These are phyloP conservation scores for Lentinula edodes DNA, from an alignment of 768 basidiomycete genomes.

Conservation along the genomic window DNA sequence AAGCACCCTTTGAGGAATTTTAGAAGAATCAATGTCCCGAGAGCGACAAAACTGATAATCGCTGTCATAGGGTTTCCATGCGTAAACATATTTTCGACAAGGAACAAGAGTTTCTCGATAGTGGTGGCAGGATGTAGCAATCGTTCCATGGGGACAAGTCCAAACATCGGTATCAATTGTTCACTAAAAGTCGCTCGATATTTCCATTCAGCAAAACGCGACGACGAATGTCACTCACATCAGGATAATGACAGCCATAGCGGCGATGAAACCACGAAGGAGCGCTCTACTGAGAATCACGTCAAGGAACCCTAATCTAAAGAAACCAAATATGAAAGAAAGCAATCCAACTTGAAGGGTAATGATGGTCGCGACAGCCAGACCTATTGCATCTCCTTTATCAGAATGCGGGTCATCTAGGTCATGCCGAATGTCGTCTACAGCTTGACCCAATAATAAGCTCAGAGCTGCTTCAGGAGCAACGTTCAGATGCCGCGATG, in stretches of 20 bases:
- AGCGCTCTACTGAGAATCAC: constrained; percentile 88
- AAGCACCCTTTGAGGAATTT: constrained; percentile 54
- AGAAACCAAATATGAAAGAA: constrained; percentile 79
- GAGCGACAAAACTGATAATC: constrained; percentile 65
- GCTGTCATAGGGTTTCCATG: constrained; percentile 65
- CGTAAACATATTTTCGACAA: constrained; percentile 52
- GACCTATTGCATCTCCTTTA: constrained; percentile 46
- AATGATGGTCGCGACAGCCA: constrained; percentile 74
- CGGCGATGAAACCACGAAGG: constrained; percentile 82
- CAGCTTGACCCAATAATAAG: constrained; percentile 81
- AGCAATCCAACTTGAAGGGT: constrained; percentile 87
- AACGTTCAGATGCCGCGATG: constrained; percentile 74
- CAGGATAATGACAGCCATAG: constrained; percentile 80
- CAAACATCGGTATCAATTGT: constrained; percentile 88
- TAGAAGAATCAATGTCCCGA: constrained; percentile 59
- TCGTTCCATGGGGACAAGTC: constrained; percentile 55
- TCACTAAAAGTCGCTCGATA: constrained; percentile 39
- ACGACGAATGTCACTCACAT: constrained; percentile 46
- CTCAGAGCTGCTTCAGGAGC: constrained; percentile 88
- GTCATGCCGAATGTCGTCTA: constrained; percentile 60
- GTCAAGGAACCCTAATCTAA: constrained; percentile 88
- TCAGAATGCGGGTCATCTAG: constrained; percentile 33
- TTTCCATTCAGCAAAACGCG: not conserved
- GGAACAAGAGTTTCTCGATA: constrained; percentile 72
- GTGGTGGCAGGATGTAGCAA: constrained; percentile 58